Conservation (phyloP, 352 stramenopile genomes). For the Pythium aristosporum region DNA sequence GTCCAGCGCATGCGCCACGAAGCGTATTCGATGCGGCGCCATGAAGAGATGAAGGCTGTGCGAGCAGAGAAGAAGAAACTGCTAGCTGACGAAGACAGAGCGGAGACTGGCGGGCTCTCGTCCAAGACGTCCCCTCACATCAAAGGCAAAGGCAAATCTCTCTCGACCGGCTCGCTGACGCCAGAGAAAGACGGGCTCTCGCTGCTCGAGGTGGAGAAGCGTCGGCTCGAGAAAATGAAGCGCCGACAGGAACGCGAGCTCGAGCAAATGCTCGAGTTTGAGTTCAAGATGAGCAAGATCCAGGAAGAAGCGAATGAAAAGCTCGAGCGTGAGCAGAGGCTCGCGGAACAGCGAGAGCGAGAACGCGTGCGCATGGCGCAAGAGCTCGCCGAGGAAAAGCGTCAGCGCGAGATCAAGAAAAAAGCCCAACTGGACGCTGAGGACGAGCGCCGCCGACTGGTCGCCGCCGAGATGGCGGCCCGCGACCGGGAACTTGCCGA, state of each 20-base stretch:
- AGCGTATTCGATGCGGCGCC: constrained; percentile 88
- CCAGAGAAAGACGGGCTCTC: constrained; percentile 30
- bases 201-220: constrained; percentile 66
- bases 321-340: constrained; percentile 58
- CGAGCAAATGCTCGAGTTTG: constrained; percentile 91
- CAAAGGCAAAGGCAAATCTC: constrained; percentile 4
- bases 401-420: constrained; percentile 78
- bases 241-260: constrained; percentile 77
- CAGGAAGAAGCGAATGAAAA: constrained; percentile 75
- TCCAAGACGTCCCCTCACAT: constrained; percentile 1
- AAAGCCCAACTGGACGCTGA: constrained; percentile 81
- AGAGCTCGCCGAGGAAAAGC: constrained; percentile 74
- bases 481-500: constrained; percentile 71
- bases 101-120: constrained; percentile 1
- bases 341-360: constrained; percentile 69
- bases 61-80: constrained; percentile 78
- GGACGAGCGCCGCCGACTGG: constrained; percentile 64
- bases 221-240: constrained; percentile 74
- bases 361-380: constrained; percentile 60
- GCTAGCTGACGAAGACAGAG: constrained; percentile 40
- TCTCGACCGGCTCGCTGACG: constrained; percentile 12
- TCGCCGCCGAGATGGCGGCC: constrained; percentile 69
- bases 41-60: constrained; percentile 90
- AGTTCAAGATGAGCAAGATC: constrained; percentile 88
- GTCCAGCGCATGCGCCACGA: constrained; percentile 92